A percentile compares a stretch with the other conserved stretches of the same genome.
Conservation (phyloP, 2,329 filamentous ascomycete species). For the Diaporthe helianthi region DNA sequence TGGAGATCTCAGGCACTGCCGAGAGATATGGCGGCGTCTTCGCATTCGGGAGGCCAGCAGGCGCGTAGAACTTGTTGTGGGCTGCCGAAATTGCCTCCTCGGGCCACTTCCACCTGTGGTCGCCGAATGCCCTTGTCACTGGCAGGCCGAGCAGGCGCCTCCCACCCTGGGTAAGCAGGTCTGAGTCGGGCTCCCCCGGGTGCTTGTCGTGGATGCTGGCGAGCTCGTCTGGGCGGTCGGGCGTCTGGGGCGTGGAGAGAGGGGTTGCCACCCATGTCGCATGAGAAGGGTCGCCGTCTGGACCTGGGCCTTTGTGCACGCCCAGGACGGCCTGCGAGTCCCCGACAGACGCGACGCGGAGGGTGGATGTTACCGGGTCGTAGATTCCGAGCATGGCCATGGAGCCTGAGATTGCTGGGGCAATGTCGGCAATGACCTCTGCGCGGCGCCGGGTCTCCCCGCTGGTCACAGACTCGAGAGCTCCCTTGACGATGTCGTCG, state of each 20-base stretch:
- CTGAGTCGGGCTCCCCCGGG: conserved; percentile 62
- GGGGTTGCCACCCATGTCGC: conserved; percentile 57
- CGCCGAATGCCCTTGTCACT: conserved; percentile 72
- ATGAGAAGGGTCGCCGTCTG: conserved; percentile 38
- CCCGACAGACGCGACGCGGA: conserved; percentile 71
- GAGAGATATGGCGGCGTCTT: conserved; percentile 72
- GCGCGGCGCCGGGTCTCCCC: conserved; percentile 35
- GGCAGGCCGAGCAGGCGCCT: conserved; percentile 64
- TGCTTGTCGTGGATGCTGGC: conserved; percentile 62
- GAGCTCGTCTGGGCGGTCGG: conserved; percentile 66
- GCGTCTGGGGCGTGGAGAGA: conserved; percentile 71
- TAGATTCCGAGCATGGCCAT: conserved; percentile 70
- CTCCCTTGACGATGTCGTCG: conserved; percentile 56
- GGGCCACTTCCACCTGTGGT: conserved; percentile 73
- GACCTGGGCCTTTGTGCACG: conserved; percentile 41
- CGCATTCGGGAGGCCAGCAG: conserved; percentile 51
- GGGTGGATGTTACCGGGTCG: conserved; percentile 57
- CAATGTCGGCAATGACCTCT: conserved; percentile 44
- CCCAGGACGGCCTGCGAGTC: conserved; percentile 73
- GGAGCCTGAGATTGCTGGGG: conserved; percentile 57
- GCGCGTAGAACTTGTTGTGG: conserved; percentile 56
- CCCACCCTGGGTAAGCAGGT: conserved; percentile 58
- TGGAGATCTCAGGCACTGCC: conserved; percentile 69
- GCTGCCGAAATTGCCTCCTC: conserved; percentile 46
- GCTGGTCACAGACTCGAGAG: conserved; percentile 44